phyloP scores from a whole-genome alignment of 495 filamentous ascomycete genomes.

The Aspergillus panamensis region DNA sequence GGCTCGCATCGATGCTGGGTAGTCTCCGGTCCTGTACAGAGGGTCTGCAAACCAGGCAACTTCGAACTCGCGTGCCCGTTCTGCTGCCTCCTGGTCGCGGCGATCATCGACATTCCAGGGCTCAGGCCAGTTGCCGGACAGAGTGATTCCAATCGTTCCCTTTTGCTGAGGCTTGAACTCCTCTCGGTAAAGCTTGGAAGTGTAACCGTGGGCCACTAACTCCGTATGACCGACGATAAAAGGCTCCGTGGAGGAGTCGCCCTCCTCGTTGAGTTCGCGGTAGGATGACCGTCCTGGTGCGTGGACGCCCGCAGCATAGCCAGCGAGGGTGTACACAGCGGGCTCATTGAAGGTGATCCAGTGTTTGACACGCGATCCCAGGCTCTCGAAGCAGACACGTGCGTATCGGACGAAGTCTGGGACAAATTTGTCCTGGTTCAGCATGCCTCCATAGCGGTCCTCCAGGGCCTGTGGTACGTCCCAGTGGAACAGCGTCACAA shows the following conservation, averaged over 20 bases:
- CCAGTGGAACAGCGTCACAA: constrained; percentile 51
- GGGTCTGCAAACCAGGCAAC: constrained; percentile 50
- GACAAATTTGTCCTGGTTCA: constrained; percentile 41
- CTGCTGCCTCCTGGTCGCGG: constrained; percentile 40
- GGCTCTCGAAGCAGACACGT: constrained; percentile 40
- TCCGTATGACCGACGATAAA: constrained; percentile 44
- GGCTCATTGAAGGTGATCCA: constrained; percentile 55
- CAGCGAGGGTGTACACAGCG: constrained; percentile 41
- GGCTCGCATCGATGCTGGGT: constrained; percentile 45
- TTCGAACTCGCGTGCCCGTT: constrained; percentile 47
- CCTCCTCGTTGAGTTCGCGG: constrained; percentile 41
- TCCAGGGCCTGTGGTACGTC: constrained; percentile 46
- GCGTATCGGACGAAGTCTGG: constrained; percentile 48
- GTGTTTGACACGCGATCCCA: constrained; percentile 45
- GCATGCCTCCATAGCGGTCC: constrained; percentile 45
- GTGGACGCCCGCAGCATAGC: constrained; percentile 48
- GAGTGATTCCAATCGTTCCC: constrained; percentile 45
- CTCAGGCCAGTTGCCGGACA: constrained; percentile 51
- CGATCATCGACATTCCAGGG: constrained; percentile 44
- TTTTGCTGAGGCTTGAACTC: constrained; percentile 41
- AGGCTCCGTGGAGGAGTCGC: constrained; percentile 47
- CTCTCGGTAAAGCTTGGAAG: constrained; percentile 37
- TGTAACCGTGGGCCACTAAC: constrained; percentile 42
- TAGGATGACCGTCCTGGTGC: constrained; percentile 45
- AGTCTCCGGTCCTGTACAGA: constrained; percentile 46